These are phyloP conservation scores for Trametes punicea DNA, from an alignment of 768 basidiomycete species.

Conservation along the genomic window DNA sequence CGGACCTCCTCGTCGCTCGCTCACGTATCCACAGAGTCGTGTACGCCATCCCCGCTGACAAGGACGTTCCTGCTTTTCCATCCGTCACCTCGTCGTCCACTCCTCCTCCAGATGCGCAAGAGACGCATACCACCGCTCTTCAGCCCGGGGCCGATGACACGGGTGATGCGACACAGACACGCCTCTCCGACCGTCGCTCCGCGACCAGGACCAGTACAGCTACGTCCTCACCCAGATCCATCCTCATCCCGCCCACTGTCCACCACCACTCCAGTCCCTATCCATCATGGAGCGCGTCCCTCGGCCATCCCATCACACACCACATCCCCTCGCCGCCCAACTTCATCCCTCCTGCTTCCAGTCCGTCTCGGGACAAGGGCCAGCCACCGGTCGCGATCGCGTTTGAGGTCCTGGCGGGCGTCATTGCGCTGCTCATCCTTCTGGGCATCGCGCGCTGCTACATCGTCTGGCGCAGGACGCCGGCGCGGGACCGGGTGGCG, in stretches of 20 bases:
- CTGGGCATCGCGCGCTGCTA: slow-evolving; percentile 39
- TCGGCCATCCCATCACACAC: slow-evolving; percentile 2
- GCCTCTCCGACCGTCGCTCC: background rate
- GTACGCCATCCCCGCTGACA: slow-evolving; percentile 8
- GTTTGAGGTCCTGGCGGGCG: slow-evolving; percentile 45
- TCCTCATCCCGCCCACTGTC: slow-evolving; percentile 6
- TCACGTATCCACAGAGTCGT: background rate
- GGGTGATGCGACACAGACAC: slow-evolving; percentile 9
- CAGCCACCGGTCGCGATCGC: slow-evolving; percentile 37
- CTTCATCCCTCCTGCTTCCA: slow-evolving; percentile 6
- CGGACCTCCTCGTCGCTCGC: background rate
- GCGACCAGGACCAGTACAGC: background rate
- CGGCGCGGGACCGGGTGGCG: slow-evolving; percentile 43
- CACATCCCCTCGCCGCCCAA: slow-evolving; percentile 1
- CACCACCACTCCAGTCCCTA: background rate
- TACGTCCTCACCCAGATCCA: background rate
- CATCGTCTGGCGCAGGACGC: slow-evolving; percentile 43
- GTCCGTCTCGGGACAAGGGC: slow-evolving; percentile 5
- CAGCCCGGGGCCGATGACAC: background rate
- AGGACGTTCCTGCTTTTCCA: background rate
- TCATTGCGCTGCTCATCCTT: slow-evolving; percentile 36
- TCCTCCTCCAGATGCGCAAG: background rate
- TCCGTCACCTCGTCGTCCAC: background rate
- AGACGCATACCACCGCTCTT: background rate
- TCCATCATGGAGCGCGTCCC: background rate